Evolutionary conservation across 306 rosid genomes (phyloP).

Genomic region (Acacia melanoxylon): DNA sequence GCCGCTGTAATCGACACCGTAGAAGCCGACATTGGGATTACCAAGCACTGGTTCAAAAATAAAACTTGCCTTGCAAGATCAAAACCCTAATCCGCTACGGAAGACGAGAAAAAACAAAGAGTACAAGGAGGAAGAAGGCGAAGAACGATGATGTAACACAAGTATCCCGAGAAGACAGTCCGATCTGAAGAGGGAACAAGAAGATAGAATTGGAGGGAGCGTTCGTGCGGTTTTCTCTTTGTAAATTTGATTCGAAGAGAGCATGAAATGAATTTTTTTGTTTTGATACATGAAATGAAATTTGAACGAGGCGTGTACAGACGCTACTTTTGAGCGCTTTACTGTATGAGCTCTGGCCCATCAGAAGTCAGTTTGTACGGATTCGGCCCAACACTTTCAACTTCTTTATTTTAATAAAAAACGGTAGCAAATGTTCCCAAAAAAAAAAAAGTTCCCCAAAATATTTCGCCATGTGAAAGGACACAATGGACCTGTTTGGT

Average conservation of each 20-base stretch:
- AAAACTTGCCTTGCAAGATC: too few species aligned
- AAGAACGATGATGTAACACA: not conserved
- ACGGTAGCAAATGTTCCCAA: too few species aligned
- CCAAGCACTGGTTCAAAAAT: slow-evolving; percentile 13
- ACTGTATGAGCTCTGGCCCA: not conserved
- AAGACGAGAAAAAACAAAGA: slow-evolving; percentile 1
- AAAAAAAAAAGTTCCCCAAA: too few species aligned
- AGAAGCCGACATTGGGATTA: slow-evolving; percentile 84
- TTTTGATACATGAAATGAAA: not conserved
- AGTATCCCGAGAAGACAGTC: not conserved
- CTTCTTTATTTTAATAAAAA: too few species aligned
- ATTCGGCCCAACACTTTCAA: not conserved
- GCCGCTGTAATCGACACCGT: slow-evolving; percentile 90
- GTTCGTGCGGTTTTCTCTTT: not conserved
- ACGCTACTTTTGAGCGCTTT: not conserved
- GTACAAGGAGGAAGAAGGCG: not conserved
- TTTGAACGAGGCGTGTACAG: not conserved
- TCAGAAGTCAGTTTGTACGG: not conserved
- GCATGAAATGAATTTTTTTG: too few species aligned
- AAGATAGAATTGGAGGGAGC: slow-evolving; percentile 8
- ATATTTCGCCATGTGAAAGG: too few species aligned
- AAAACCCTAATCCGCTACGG: slow-evolving; percentile 32
- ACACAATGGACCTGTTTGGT: too few species aligned
- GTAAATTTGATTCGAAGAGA: not conserved
- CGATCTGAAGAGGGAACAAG: not conserved